A percentile compares a stretch with the other conserved stretches of the same genome.
These are phyloP conservation scores for Colletotrichum viniferum DNA, from an alignment of 2,329 filamentous ascomycete genomes.

Conservation along the genomic window DNA sequence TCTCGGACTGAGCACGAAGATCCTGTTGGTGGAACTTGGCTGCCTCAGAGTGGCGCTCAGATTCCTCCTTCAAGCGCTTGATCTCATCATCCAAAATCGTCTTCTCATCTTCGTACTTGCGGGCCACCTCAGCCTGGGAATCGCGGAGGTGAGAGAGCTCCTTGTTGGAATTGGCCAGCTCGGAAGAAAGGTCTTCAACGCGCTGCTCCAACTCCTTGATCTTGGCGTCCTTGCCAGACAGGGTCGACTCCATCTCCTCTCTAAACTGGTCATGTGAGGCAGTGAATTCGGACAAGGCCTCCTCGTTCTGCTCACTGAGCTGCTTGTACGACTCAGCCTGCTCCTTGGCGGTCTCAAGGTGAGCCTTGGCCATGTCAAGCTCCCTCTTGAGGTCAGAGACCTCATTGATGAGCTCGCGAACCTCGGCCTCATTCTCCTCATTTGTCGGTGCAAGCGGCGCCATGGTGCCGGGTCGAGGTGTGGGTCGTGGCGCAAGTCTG, in stretches of 20 bases:
- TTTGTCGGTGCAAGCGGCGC: slow-evolving; percentile 48
- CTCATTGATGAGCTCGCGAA: slow-evolving; percentile 83
- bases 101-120: slow-evolving; percentile 82
- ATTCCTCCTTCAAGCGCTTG: slow-evolving; percentile 80
- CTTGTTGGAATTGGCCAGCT: slow-evolving; percentile 80
- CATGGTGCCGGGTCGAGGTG: slow-evolving; percentile 57
- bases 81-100: slow-evolving; percentile 79
- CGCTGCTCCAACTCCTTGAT: slow-evolving; percentile 84
- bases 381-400: slow-evolving; percentile 87
- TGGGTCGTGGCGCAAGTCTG: slow-evolving; percentile 80
- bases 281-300: slow-evolving; percentile 80
- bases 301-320: slow-evolving; percentile 86
- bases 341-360: slow-evolving; percentile 80
- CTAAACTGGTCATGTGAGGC: slow-evolving; percentile 84
- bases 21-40: slow-evolving; percentile 89
- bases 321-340: slow-evolving; percentile 88
- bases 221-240: slow-evolving; percentile 78
- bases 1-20: slow-evolving; percentile 89
- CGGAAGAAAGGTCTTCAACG: slow-evolving; percentile 80
- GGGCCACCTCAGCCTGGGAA: slow-evolving; percentile 75
- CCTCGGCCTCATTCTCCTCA: slow-evolving; percentile 61
- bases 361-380: slow-evolving; percentile 78
- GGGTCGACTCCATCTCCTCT: slow-evolving; percentile 79
- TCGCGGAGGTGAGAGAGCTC: slow-evolving; percentile 83
- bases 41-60: slow-evolving; percentile 78